A percentile compares a stretch with the other conserved stretches of the same genome.
These are phyloP conservation scores for Macrophomina phaseolina DNA, from an alignment of 2,329 filamentous ascomycete genomes.

Conservation along the genomic window DNA sequence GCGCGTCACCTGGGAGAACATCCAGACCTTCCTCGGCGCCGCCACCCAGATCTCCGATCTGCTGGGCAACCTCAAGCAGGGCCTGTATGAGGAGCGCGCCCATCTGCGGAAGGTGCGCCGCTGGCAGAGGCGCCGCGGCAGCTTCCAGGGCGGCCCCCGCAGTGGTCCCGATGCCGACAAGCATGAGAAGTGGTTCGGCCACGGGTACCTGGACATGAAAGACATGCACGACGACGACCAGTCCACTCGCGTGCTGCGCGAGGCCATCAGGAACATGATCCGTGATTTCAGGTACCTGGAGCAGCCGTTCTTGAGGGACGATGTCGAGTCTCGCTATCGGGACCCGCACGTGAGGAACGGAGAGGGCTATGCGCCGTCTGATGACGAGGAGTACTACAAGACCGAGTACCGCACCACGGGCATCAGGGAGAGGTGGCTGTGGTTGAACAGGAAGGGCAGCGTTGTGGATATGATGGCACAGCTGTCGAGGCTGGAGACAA, in stretches of 20 bases:
- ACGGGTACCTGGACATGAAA: conserved; percentile 29
- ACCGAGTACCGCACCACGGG: conserved; percentile 43
- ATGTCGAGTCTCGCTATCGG: conserved; percentile 23
- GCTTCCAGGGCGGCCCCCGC: conserved; percentile 22
- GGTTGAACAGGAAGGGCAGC: conserved; percentile 45
- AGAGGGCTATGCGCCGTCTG: conserved; percentile 35
- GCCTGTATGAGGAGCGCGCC: conserved; percentile 48
- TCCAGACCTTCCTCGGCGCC: conserved; percentile 46
- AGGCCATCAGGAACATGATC: conserved; percentile 44
- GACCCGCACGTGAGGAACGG: conserved; percentile 29
- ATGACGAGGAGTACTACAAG: conserved; percentile 38
- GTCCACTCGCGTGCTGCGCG: conserved; percentile 43
- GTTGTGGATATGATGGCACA: conserved; percentile 43
- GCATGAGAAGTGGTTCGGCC: conserved; percentile 35
- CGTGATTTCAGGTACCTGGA: conserved; percentile 46
- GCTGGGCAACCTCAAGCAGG: conserved; percentile 49
- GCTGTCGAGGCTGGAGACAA: conserved; percentile 45
- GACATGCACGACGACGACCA: conserved; percentile 41
- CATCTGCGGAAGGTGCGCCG: conserved; percentile 40
- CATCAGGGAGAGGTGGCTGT: conserved; percentile 42
- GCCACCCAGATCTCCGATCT: conserved; percentile 47
- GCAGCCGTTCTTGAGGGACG: conserved; percentile 43
- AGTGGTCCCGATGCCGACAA: conserved; percentile 23
- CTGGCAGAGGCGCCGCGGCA: conserved; percentile 29
- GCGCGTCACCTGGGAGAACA: conserved; percentile 48